Percentiles rank a stretch among this genome's conserved stretches.
Conservation (phyloP, 441 rosid species). For the Populus tomentosa region DNA sequence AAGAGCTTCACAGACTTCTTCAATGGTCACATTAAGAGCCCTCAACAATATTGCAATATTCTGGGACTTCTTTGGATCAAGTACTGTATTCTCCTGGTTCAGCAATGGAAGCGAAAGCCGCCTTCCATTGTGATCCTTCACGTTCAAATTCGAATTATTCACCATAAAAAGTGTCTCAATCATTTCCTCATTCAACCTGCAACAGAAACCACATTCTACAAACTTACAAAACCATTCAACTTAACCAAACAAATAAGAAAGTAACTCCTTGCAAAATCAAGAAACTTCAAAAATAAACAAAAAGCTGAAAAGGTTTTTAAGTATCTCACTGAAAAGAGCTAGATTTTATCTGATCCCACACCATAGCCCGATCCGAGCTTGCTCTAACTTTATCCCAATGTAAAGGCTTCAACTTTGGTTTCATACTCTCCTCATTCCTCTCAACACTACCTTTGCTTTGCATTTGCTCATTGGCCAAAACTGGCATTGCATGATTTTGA, state of each 20-base stretch:
- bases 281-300: background rate
- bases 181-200: constrained; percentile 90
- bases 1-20: constrained; percentile 96
- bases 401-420: constrained; percentile 67
- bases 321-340: constrained; percentile 85
- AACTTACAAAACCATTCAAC: too few relatives aligned
- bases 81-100: constrained; percentile 58
- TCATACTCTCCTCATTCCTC: constrained; percentile 37
- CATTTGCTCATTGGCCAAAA: constrained; percentile 20
- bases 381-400: constrained; percentile 44
- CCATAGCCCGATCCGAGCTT: constrained; percentile 78
- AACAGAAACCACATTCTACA: background rate
- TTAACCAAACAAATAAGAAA: background rate
- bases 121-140: constrained; percentile 31
- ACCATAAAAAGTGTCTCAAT: constrained; percentile 75
- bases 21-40: constrained; percentile 81
- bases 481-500: constrained; percentile 12
- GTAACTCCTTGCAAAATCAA: background rate
- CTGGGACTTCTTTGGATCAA: constrained; percentile 92
- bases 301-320: background rate
- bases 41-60: constrained; percentile 83
- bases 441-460: constrained; percentile 27
- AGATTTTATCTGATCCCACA: constrained; percentile 85
- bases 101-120: constrained; percentile 21
- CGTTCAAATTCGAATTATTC: constrained; percentile 42